A percentile compares a stretch with the other conserved stretches of the same genome.
phyloP scores from a whole-genome alignment of 2,329 filamentous ascomycete genomes.

The Phoma sp. region DNA sequence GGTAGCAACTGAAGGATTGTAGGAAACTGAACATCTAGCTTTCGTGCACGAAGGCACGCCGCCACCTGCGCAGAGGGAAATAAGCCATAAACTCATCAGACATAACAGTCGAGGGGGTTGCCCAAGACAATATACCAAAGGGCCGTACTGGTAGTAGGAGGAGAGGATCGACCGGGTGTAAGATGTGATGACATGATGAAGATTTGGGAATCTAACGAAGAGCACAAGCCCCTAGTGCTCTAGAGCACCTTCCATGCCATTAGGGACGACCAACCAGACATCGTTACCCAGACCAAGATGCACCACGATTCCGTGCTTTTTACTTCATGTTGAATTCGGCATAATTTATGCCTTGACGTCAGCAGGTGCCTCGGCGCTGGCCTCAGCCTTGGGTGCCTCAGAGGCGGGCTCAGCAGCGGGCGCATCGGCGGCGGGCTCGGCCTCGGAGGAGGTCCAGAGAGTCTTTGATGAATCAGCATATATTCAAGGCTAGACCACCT shows the following conservation, averaged over 20 bases:
- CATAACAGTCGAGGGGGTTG: slow-evolving; percentile 21
- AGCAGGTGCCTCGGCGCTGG: slow-evolving; percentile 49
- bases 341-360: slow-evolving; percentile 67
- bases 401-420: slow-evolving; percentile 63
- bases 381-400: slow-evolving; percentile 54
- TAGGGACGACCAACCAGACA: slow-evolving; percentile 38
- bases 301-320: slow-evolving; percentile 45
- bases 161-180: slow-evolving; percentile 13
- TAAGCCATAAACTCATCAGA: slow-evolving; percentile 30
- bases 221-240: slow-evolving; percentile 40
- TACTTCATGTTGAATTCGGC: slow-evolving; percentile 31
- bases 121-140: slow-evolving; percentile 22
- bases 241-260: slow-evolving; percentile 41
- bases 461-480: slow-evolving; percentile 64
- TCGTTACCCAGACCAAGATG: slow-evolving; percentile 42
- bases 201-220: slow-evolving; percentile 49
- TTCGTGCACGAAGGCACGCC: slow-evolving; percentile 10
- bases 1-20: slow-evolving; percentile 23
- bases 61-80: slow-evolving; percentile 10
- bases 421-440: slow-evolving; percentile 72
- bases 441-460: slow-evolving; percentile 98
- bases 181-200: slow-evolving; percentile 43
- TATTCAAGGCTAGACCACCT: too few relatives aligned
- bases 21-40: slow-evolving; percentile 23
- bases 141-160: slow-evolving; percentile 21